A percentile compares a stretch with the other conserved stretches of the same genome.
phyloP scores from a whole-genome alignment of 2,329 filamentous ascomycete genomes.

The Diaporthe sp. region DNA sequence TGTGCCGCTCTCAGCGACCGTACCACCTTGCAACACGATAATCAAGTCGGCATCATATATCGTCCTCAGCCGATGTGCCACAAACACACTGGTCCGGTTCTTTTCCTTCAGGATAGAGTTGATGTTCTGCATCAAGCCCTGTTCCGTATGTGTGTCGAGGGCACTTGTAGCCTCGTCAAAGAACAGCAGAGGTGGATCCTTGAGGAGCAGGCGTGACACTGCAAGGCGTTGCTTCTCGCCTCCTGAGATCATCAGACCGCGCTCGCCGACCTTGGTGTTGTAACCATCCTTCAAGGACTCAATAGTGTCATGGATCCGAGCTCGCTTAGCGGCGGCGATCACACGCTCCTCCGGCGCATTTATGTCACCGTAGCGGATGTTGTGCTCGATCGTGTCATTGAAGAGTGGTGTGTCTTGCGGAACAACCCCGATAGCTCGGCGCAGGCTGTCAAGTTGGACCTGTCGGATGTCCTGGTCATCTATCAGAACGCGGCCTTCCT shows the following conservation, averaged over 20 bases:
- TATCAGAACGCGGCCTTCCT: constrained; percentile 87
- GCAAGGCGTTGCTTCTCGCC: constrained; percentile 95
- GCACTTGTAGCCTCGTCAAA: constrained; percentile 97
- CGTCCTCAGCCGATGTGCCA: constrained; percentile 91
- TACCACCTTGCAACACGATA: constrained; percentile 87
- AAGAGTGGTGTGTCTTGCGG: constrained; percentile 98
- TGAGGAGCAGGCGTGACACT: constrained; percentile 85
- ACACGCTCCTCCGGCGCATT: constrained; percentile 82
- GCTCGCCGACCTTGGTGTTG: constrained; percentile 90
- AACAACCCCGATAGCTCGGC: constrained; percentile 91
- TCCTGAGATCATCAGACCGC: constrained; percentile 96
- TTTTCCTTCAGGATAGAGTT: constrained; percentile 93
- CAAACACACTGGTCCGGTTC: constrained; percentile 90
- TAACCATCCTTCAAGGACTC: constrained; percentile 88
- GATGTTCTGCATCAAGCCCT: constrained; percentile 90
- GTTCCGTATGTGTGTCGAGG: constrained; percentile 93
- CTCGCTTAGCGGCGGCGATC: constrained; percentile 82
- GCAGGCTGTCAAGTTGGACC: constrained; percentile 85
- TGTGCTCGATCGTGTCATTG: constrained; percentile 96
- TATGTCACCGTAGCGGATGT: constrained; percentile 92
- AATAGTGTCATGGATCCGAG: constrained; percentile 88
- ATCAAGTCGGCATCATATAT: constrained; percentile 96
- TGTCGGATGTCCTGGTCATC: constrained; percentile 93
- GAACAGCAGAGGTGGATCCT: constrained; percentile 91
- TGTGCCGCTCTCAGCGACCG: constrained; percentile 89